Percentiles rank a stretch among this genome's conserved stretches.
Conservation (phyloP, 139 green algal species). For the Penium margaritaceum region DNA sequence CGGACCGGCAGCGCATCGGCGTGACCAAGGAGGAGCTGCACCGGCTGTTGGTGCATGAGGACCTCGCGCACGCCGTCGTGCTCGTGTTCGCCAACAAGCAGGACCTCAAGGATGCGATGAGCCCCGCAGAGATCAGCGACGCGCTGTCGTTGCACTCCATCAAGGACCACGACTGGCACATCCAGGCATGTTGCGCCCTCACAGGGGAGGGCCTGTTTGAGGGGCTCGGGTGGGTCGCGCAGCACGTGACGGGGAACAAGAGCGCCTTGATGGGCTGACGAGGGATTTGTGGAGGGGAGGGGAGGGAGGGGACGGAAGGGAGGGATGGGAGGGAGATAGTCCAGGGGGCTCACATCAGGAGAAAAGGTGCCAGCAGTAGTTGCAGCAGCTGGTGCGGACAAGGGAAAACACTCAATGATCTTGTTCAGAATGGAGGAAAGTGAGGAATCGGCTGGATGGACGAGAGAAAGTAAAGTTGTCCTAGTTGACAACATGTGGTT, state of each 20-base stretch:
- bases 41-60: constrained; percentile 64
- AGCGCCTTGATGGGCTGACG: too few relatives aligned
- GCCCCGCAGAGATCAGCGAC: constrained; percentile 61
- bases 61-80: constrained; percentile 50
- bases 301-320: too few relatives aligned
- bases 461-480: too few relatives aligned
- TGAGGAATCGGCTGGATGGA: too few relatives aligned
- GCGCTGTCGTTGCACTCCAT: constrained; percentile 57
- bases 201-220: constrained; percentile 94
- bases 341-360: too few relatives aligned
- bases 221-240: constrained; percentile 87
- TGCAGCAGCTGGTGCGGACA: too few relatives aligned
- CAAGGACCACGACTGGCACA: constrained; percentile 61
- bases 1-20: constrained; percentile 69
- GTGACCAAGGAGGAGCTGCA: constrained; percentile 71
- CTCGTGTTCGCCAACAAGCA: constrained; percentile 88
- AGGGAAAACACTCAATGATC: too few relatives aligned
- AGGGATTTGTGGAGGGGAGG: too few relatives aligned
- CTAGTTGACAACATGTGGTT: too few relatives aligned
- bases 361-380: too few relatives aligned
- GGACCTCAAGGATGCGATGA: constrained; percentile 66
- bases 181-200: constrained; percentile 88
- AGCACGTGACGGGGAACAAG: constrained; percentile 45
- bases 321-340: too few relatives aligned
- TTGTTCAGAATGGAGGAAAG: too few relatives aligned